A percentile compares a stretch with the other conserved stretches of the same genome.
These are phyloP conservation scores for Syzygium grande DNA, from an alignment of 345 rosid genomes.

Conservation along the genomic window DNA sequence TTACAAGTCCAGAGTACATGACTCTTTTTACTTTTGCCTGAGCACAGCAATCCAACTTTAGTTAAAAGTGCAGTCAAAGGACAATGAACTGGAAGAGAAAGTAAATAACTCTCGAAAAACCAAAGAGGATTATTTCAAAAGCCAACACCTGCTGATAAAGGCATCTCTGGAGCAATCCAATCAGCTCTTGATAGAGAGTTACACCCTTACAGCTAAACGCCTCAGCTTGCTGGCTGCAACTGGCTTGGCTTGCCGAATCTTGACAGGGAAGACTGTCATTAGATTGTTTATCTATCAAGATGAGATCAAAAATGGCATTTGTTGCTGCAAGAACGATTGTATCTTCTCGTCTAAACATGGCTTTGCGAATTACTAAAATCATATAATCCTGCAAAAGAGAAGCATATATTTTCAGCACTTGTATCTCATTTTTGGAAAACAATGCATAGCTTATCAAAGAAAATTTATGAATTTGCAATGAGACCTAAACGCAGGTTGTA, in stretches of 20 bases:
- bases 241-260: conserved; percentile 90
- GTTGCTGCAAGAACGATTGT: conserved; percentile 68
- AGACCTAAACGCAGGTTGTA: not conserved
- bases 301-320: conserved; percentile 44
- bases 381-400: conserved; percentile 45
- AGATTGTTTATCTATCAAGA: conserved; percentile 62
- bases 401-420: not conserved
- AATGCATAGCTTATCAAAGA: not conserved
- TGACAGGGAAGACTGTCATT: conserved; percentile 41
- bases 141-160: conserved; percentile 65
- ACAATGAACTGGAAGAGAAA: not conserved
- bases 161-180: conserved; percentile 81
- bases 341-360: conserved; percentile 82
- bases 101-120: not conserved
- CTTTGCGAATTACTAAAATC: conserved; percentile 71
- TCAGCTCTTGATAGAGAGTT: conserved; percentile 57
- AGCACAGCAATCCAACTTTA: conserved; percentile 9
- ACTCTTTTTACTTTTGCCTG: conserved; percentile 63
- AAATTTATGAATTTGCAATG: not conserved
- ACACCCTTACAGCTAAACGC: conserved; percentile 26
- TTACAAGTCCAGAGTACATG: conserved; percentile 61
- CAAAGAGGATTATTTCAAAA: not conserved
- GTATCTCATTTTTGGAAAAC: not conserved
- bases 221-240: conserved; percentile 80
- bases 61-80: conserved; percentile 5